Base-by-base conservation (phyloP, 768 basidiomycete genomes). In the Mycena haematopus region DNA sequence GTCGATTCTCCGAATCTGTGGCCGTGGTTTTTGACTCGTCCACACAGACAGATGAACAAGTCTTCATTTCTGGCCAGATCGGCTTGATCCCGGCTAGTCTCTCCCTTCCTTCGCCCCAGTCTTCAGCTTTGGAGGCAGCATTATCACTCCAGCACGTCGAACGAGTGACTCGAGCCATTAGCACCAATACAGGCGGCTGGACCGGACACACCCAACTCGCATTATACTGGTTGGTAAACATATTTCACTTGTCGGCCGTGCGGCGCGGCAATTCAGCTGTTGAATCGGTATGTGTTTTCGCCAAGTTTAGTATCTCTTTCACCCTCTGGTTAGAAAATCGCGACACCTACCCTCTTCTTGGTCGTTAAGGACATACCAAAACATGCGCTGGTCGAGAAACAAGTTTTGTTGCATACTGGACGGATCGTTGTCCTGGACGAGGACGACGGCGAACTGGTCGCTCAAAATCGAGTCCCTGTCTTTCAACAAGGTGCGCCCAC, bases 11-110 rank as follows among this genome's bases (percentile, higher is more conserved):
- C n/a, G 6, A 35, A 44, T 22, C 11, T 52, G 9, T 60, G 35
- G 31, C 7, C 21, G 29, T 51, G 22, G 17, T 10, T 19, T 51
- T 52, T 13, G 40, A 35, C 6, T 54, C 17, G 25, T 5, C 22
- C 27, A 62, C 55, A 2, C 68, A 96, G 95, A 87, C 84, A 47
- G 86, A 84, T 65, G 84, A 90, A 54, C 85, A 85, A 6, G 77
- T 95, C n/a, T 94, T 93, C 67, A 80, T 99, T 58, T 97, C 97
- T 0, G 97, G 97, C 4, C 97, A 99, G 72, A 99, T 99, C 49
- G 94, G 94, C 0, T 80, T 99, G 22, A 79, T 95, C 31, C 96
- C 97, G 0, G 78, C 86, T 49, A 86, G 79, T 49, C 79, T 98
- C 29, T 71, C 80, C 2, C 78, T 99, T 3, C 90, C 95, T 10